Evolutionary conservation across 768 basidiomycete species (phyloP).

Genomic region (Calocera viscosa): DNA sequence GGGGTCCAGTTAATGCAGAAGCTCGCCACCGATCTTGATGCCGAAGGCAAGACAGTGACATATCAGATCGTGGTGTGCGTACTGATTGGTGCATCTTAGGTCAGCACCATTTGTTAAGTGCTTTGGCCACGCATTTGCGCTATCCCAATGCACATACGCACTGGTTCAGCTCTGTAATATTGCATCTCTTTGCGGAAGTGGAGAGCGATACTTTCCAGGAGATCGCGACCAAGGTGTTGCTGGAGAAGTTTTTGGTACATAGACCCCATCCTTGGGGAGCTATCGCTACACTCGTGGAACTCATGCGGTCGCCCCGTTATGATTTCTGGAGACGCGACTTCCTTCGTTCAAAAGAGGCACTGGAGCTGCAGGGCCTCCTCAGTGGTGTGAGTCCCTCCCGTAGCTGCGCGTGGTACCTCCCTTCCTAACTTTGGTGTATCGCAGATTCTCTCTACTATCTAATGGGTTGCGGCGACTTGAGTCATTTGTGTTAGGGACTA

Average conservation of each 20-base stretch:
- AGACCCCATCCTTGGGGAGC: slow-evolving; percentile 97
- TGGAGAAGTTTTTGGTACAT: slow-evolving; percentile 88
- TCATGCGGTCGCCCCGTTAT: slow-evolving; percentile 80
- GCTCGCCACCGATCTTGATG: slow-evolving; percentile 69
- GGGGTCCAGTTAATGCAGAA: slow-evolving; percentile 76
- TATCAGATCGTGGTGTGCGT: background rate
- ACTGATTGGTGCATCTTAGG: slow-evolving; percentile 36
- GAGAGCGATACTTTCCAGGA: slow-evolving; percentile 67
- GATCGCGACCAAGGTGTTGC: slow-evolving; percentile 73
- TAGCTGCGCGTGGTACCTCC: background rate
- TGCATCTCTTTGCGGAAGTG: slow-evolving; percentile 75
- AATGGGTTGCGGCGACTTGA: background rate
- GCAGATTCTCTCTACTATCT: slow-evolving; percentile 5
- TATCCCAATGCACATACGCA: slow-evolving; percentile 98
- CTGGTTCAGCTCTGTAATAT: slow-evolving; percentile 87
- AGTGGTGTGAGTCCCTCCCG: background rate
- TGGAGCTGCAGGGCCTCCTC: background rate
- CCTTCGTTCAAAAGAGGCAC: slow-evolving; percentile 33
- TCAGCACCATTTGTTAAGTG: slow-evolving; percentile 85
- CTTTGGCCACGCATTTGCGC: slow-evolving; percentile 88
- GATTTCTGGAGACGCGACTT: slow-evolving; percentile 87
- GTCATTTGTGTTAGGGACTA: background rate
- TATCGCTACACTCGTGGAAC: slow-evolving; percentile 82
- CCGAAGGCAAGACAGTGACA: slow-evolving; percentile 56
- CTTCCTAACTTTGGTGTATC: background rate